Base-by-base conservation (phyloP, 2,329 filamentous ascomycete species). In the Claviceps fusiformis region DNA sequence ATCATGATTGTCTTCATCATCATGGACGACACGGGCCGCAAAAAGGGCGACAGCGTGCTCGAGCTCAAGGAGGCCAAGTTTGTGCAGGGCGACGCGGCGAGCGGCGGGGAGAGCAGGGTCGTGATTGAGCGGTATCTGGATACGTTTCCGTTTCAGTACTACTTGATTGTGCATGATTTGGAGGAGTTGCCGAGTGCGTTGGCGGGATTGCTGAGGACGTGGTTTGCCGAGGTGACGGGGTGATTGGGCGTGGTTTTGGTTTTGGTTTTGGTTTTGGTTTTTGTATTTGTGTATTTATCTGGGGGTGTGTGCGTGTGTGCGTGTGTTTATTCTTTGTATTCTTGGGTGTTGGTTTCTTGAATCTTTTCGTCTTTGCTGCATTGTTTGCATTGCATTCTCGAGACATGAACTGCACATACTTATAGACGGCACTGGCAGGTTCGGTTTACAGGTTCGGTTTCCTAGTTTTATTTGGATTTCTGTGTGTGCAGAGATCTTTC, bases 1-100 rank as follows among this genome's bases (percentile, higher is more conserved):
- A 95, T 99, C 66, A 96, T 98, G 89, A 84, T 97, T 59, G 92
- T 98, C 6, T 99, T 98, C 68, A 89, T 98, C 63, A 87, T 99
- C 64, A 89, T 98, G 65, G 93, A 98, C 73, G 78, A 81, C 62
- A 73, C 71, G 24, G 63, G 65, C 37, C 68, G 67, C 60, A 69
- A 68, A 61, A 68, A 68, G 65, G 78, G 77, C 50, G 78, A 82
- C 58, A 87, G 83, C 63, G 95, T 98, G 58, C 71, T 97, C 64
- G 90, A 96, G 67, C 77, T 97, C 63, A 89, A 90, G 68, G 86
- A 90, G 70, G 92, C 90, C 43, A 83, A 83, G 66, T 96, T 97
- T 65, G 80, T 86, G 59, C 80, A 79, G 57, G 84, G 88, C 31
- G 50, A 43, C 31, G 47, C 11, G 10, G 47, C 24, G 31, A n/a